Evolutionary conservation across 169 alveolate genomes (phyloP), one percentile per base, ranked within the genome.

Genomic region (Cryptosporidium felis): DNA sequence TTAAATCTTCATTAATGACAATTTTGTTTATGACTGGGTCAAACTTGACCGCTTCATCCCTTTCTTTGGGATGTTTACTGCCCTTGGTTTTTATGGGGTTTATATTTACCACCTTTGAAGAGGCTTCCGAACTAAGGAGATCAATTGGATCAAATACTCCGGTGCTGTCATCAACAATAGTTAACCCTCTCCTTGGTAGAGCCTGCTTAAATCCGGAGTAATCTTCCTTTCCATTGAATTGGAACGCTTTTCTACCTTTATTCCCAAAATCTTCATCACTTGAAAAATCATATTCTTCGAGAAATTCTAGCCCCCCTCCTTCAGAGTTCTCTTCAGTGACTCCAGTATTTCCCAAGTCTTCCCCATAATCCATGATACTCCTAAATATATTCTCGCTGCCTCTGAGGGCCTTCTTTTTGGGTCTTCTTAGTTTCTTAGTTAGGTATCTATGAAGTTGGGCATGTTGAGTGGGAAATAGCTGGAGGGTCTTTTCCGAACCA

Each of bases 91-190:
- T 40, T 9, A 23, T 53, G 8, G 49, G 1, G n/a, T 4, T 21
- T 1, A 56, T 5, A 14, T 34, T 3, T 4, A 74, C 38, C 9
- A 74, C 41, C 18, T 18, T 74, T 0, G 56, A 32, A 0, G 85
- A 74, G 5, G 85, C 85, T 12, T 53, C 56, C 34, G 85, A 53
- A 41, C 85, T 74, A 21, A 74, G 18, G 34, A 74, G 56, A 74
- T 74, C 85, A 10, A 56, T 34, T 74, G 85, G 85, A 14, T 65
- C 60, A 26, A 36, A 5, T 9, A 45, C 10, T 46, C 49, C 30
- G 2, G 45, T 26, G 0, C 81, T 49, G 23, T 56, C 63, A 12
- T 56, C 63, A 18, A 49, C 5, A 46, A 65, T 65, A n/a, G 81
- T 65, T n/a, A n/a, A n/a, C n/a, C n/a, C n/a, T 26, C 9, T 30